Base-by-base conservation (phyloP, 352 stramenopile species). In the Pythium diclinum region DNA sequence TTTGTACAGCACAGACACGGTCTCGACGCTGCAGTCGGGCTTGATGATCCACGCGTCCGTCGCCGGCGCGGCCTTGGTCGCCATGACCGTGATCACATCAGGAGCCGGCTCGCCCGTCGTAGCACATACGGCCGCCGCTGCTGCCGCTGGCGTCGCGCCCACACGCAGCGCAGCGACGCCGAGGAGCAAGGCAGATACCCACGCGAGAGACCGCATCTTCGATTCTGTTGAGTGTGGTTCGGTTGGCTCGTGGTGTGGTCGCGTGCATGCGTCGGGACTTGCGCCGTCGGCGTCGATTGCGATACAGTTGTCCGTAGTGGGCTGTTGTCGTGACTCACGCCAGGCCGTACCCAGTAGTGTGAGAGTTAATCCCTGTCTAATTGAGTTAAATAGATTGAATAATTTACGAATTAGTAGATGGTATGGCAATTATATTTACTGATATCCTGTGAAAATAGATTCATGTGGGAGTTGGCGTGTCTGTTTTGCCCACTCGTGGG, bases 31-130 rank as follows among this genome's bases (percentile, higher is more conserved):
- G 51, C 51, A 40, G 51, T 56, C 32, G 28, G 51, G 51, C 51
- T 16, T 21, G 51, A 56, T 32, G 51, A 56, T 42, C 51, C 51
- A 56, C 51, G 51, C 51, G 25, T 56, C 32, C 7, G 51, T 56
- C 7, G 23, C 28, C 32, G 51, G 51, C 21, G 30, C 25, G 19
- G 23, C 42, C 51, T 56, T 56, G 51, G 51, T 42, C 21, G 51
- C 51, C 51, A 56, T 40, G 51, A 56, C 21, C 32, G 51, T 56
- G 25, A 42, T 34, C 21, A 56, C 51, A 10, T 16, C 23, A 4
- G 51, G 51, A 16, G 51, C 51, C 25, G 25, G 28, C 25, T 42
- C 51, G 32, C 51, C 51, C 11, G 51, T 56, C 13, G 13, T 17
- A 13, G 51, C 3, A 16, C 51, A 56, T 1, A 42, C 36, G 8